phyloP scores from a whole-genome alignment of 352 stramenopile genomes.

The Pythium sukuiense region DNA sequence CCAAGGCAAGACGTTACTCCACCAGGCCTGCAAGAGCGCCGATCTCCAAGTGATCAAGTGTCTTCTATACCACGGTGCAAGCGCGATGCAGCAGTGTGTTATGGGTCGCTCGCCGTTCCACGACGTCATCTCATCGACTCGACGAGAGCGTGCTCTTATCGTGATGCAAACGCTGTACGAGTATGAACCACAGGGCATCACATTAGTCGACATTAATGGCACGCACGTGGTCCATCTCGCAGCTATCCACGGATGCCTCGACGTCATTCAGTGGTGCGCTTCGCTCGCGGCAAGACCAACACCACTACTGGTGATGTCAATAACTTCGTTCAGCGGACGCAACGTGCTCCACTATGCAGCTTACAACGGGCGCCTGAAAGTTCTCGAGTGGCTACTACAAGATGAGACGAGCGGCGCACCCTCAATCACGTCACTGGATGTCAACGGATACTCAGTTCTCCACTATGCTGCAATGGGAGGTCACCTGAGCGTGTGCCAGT shows the following conservation, averaged over 20 bases:
- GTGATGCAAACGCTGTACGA: conserved; percentile 53
- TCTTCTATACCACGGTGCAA: conserved; percentile 55
- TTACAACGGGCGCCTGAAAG: conserved; percentile 52
- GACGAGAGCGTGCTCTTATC: conserved; percentile 29
- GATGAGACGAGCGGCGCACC: conserved; percentile 25
- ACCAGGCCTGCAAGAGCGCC: conserved; percentile 56
- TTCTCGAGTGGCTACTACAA: conserved; percentile 53
- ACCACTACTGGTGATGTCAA: conserved; percentile 32
- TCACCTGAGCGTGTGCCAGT: conserved; percentile 55
- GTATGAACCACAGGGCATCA: conserved; percentile 47
- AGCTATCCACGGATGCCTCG: conserved; percentile 60
- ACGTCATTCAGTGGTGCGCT: conserved; percentile 60
- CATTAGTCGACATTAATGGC: conserved; percentile 56
- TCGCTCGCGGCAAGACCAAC: conserved; percentile 16
- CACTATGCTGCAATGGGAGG: conserved; percentile 70
- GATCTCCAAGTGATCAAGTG: conserved; percentile 55
- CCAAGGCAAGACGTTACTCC: conserved; percentile 59
- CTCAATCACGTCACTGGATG: conserved; percentile 39
- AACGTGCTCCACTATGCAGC: conserved; percentile 72
- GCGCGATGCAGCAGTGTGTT: conserved; percentile 39
- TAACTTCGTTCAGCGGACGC: conserved; percentile 60
- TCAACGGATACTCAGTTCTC: conserved; percentile 59
- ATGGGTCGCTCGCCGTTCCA: conserved; percentile 62
- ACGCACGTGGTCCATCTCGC: conserved; percentile 65
- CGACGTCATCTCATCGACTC: conserved; percentile 42